These are phyloP conservation scores for Russula virescens DNA, from an alignment of 768 basidiomycete species.

Conservation along the genomic window DNA sequence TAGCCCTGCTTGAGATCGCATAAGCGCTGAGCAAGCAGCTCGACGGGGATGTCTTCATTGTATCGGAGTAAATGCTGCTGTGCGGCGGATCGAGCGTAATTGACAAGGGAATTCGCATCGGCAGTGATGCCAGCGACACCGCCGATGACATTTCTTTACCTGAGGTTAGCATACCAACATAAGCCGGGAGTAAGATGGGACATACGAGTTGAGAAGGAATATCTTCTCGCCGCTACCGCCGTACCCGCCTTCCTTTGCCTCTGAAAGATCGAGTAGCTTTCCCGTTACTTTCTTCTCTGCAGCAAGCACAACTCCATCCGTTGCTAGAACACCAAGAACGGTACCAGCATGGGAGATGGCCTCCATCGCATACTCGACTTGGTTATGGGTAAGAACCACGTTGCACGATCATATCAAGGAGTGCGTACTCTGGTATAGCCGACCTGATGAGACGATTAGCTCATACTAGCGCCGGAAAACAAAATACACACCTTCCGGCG, in stretches of 20 bases:
- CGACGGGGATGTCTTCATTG: slow-evolving; percentile 97
- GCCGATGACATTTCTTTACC: slow-evolving; percentile 83
- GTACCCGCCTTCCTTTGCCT: slow-evolving; percentile 80
- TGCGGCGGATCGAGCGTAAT: slow-evolving; percentile 86
- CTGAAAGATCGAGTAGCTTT: slow-evolving; percentile 89
- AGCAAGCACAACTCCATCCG: slow-evolving; percentile 85
- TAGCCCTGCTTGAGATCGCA: slow-evolving; percentile 99
- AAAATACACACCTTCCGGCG: slow-evolving; percentile 74
- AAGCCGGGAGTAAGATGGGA: slow-evolving; percentile 22
- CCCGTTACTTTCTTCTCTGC: slow-evolving; percentile 98
- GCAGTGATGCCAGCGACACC: slow-evolving; percentile 96
- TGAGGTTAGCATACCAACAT: not conserved
- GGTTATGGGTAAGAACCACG: slow-evolving; percentile 16
- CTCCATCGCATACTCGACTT: slow-evolving; percentile 99
- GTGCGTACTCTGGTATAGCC: slow-evolving; percentile 87
- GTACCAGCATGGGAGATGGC: slow-evolving; percentile 95
- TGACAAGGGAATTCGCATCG: slow-evolving; percentile 95
- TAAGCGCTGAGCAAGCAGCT: slow-evolving; percentile 85
- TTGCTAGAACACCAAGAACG: slow-evolving; percentile 87
- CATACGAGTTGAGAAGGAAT: slow-evolving; percentile 86
- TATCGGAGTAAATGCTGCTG: slow-evolving; percentile 85
- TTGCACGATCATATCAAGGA: not conserved
- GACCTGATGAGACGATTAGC: slow-evolving; percentile 48
- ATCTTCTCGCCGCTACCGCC: slow-evolving; percentile 99
- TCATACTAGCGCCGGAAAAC: slow-evolving; percentile 6